phyloP scores from a whole-genome alignment of 2,329 filamentous ascomycete species.

The Ascochyta clinopodiicola region DNA sequence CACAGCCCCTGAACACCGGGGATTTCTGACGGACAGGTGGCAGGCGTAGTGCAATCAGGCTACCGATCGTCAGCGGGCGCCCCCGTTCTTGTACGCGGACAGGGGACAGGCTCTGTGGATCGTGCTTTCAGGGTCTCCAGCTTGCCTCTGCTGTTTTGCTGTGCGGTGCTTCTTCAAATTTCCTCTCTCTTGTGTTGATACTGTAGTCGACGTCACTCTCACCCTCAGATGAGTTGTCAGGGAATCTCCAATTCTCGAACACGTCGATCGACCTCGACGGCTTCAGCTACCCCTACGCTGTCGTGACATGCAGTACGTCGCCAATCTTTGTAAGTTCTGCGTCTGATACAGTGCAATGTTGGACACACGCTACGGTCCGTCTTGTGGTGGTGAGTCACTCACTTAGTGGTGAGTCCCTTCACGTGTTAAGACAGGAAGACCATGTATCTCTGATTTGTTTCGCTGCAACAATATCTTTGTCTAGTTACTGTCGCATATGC shows the following conservation, averaged over 20 bases:
- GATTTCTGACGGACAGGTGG: slow-evolving; percentile 13
- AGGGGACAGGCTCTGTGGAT: slow-evolving; percentile 12
- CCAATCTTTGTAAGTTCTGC: slow-evolving; percentile 17
- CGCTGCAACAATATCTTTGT: not conserved
- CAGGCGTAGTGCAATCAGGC: slow-evolving; percentile 12
- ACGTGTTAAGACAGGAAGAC: not conserved
- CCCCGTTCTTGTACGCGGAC: slow-evolving; percentile 18
- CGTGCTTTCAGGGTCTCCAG: slow-evolving; percentile 22
- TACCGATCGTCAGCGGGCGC: slow-evolving; percentile 22
- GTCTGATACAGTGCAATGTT: slow-evolving; percentile 23
- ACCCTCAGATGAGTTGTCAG: too few relatives aligned
- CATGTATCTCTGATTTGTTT: not conserved
- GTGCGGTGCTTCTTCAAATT: not conserved
- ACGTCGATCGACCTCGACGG: not conserved
- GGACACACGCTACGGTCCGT: slow-evolving; percentile 19
- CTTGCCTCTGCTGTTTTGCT: slow-evolving; percentile 16
- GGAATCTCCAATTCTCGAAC: not conserved
- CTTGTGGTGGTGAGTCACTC: slow-evolving; percentile 7
- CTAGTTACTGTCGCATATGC: too few relatives aligned
- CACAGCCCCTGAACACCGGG: slow-evolving; percentile 17
- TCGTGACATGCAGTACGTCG: slow-evolving; percentile 10
- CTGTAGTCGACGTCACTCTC: not conserved
- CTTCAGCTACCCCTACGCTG: not conserved
- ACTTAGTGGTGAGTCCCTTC: not conserved
- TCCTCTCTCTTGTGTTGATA: not conserved